These are phyloP conservation scores for Mrakia hoshinonis DNA, from an alignment of 768 basidiomycete genomes.

Conservation along the genomic window DNA sequence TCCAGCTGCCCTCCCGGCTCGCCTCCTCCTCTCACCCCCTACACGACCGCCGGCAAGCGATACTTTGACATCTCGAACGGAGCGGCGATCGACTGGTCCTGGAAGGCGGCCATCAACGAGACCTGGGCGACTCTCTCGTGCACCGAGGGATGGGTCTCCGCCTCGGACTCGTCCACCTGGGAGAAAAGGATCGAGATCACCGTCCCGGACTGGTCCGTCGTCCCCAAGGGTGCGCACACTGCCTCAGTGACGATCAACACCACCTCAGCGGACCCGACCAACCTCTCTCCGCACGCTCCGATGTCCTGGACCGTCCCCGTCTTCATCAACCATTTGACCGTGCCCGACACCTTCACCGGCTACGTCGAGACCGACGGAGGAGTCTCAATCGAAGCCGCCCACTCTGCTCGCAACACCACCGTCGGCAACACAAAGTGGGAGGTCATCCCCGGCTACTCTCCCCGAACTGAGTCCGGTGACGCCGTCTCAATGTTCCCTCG, in stretches of 20 bases:
- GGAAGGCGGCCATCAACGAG: slow-evolving; percentile 46
- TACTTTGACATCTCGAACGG: slow-evolving; percentile 59
- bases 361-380: slow-evolving; percentile 59
- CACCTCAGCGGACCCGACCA: neutral
- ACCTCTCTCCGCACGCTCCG: neutral
- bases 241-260: slow-evolving; percentile 4
- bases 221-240: slow-evolving; percentile 29
- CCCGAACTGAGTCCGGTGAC: slow-evolving; percentile 46
- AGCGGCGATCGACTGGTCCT: slow-evolving; percentile 51
- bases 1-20: slow-evolving; percentile 41
- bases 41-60: slow-evolving; percentile 47
- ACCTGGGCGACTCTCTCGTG: slow-evolving; percentile 52
- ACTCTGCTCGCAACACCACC: slow-evolving; percentile 48
- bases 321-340: neutral
- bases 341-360: slow-evolving; percentile 40
- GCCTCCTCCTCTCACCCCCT: slow-evolving; percentile 50
- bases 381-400: slow-evolving; percentile 59
- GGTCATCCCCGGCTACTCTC: slow-evolving; percentile 54
- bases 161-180: slow-evolving; percentile 40
- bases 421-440: slow-evolving; percentile 53
- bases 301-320: neutral
- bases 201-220: slow-evolving; percentile 52
- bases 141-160: slow-evolving; percentile 48
- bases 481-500: slow-evolving; percentile 56
- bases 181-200: slow-evolving; percentile 52